Base-by-base conservation (phyloP, 1,284 basidiomycete species). In the Kalmanozyma brasiliensis region DNA sequence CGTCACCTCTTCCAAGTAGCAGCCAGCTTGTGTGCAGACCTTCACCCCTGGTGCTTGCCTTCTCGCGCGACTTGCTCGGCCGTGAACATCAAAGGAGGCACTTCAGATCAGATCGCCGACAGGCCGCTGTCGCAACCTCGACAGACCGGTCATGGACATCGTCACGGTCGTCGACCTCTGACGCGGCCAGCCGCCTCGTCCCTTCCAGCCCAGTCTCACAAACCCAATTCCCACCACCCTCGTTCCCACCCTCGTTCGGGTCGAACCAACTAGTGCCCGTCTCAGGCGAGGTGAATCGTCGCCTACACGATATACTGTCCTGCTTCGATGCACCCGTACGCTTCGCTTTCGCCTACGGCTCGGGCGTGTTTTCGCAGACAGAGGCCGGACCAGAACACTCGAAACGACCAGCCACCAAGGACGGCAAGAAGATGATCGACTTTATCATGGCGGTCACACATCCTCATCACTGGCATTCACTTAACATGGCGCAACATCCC, bases 391-490 rank as follows among this genome's bases (percentile, higher is more conserved):
- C 76, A n/a, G 76, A 76, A 33, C 74, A 78, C 26, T 34, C 73
- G 9, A 62, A 64, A 26, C 43, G 92, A 72, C 67, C 76, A 34
- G 60, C 70, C 36, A 51, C 57, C 22, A 65, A 47, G 58, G 56
- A 70, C 23, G 71, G 60, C 53, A 73, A 72, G 33, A 72, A 75
- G 55, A 92, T 98, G 90, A 87, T 97, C 19, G 95, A 98, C 83
- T 94, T 98, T 77, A 88, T 98, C 82, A 90, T 98, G 79, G 93
- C 94, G 0, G 94, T 97, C 35, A 91, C 92, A 0, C 92, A 95
- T 75, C 87, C 95, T 0, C 87, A 86, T 19, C 92, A 95, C 78
- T 99, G 94, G 86, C 96, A 98, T 82, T 91, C 89, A 29, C 91
- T 93, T 82, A 99, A 98, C 82, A 89, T 98, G 87, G 86, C 89